Conservation (phyloP, 495 filamentous ascomycete genomes). For the Aspergillus conjunctus region DNA sequence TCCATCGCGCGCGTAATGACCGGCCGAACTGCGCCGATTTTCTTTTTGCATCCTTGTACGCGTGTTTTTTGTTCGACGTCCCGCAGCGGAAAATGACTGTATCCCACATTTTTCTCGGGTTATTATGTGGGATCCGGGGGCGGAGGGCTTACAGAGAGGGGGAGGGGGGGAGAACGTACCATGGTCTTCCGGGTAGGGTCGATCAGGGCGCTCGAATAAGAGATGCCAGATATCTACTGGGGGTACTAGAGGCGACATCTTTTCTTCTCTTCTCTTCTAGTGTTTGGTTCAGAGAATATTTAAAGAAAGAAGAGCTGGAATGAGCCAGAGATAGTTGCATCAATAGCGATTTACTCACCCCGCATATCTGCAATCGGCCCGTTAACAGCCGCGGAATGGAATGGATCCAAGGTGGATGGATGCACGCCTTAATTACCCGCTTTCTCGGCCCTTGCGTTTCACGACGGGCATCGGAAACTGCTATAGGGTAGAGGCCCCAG, state of each 20-base stretch:
- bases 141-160: not conserved
- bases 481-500: too few relatives aligned
- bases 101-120: not conserved
- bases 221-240: conserved; percentile 30
- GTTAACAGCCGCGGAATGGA: too few relatives aligned
- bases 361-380: too few relatives aligned
- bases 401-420: too few relatives aligned
- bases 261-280: conserved; percentile 1
- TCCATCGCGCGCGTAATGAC: conserved; percentile 66
- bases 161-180: conserved; percentile 10
- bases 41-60: not conserved
- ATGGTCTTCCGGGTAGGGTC: conserved; percentile 53
- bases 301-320: too few relatives aligned
- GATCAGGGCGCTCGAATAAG: conserved; percentile 68
- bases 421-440: too few relatives aligned
- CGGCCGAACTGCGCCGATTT: conserved; percentile 60
- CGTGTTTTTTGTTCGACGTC: not conserved
- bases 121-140: not conserved
- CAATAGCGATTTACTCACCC: too few relatives aligned
- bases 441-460: too few relatives aligned
- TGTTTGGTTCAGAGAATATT: too few relatives aligned
- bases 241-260: not conserved
- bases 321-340: too few relatives aligned
- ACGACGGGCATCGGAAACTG: too few relatives aligned
- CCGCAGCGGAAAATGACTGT: conserved; percentile 8